Base-by-base conservation (phyloP, 192 early-diverging fungal species). In the Gonapodya prolifera region DNA sequence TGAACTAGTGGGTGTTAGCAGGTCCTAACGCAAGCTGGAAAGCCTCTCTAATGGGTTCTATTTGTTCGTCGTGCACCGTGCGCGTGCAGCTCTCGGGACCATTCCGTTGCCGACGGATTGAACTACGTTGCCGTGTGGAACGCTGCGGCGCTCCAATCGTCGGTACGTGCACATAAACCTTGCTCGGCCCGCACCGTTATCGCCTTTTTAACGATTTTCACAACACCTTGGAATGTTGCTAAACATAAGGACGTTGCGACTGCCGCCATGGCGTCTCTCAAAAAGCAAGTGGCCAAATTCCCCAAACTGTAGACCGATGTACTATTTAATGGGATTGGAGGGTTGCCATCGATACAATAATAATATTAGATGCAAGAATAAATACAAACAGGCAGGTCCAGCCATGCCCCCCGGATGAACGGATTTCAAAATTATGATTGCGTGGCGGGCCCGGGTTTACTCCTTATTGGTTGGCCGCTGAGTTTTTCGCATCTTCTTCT, bases 101-200 rank as follows among this genome's bases (percentile, higher is more conserved):
- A 99, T 80, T 86, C 90, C 2, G 92, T 96, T 0, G 85, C 87
- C 35, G 95, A 99, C 81, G 93, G 94, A 33, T 86, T 99, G 34
- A 85, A 88, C 16, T 96, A 98, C 82, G 92, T 90, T 33, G 91
- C 89, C 34, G 81, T 94, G 18, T 99, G 97, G 97, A 98, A 95
- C 82, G 75, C 87, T 30, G 87, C 88, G 34, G 94, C 95, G 86
- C 86, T 94, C 73, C 91, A 93, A 78, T 89, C 93, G 31, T 83
- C 85, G 73, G 89, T 90, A 81, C 71, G 84, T 33, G 29, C 78
- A 79, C 1, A 75, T 34, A 16, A 75, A 16, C 31, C 73, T 75
- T 61, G 8, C 45, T 69, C 31, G 29, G 76, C 17, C 2, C 80
- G 17, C 70, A 80, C 28, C 61, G 69, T 1, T 73, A 81, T 18